Conservation (phyloP, 345 rosid genomes). For the Stellera chamaejasme region DNA sequence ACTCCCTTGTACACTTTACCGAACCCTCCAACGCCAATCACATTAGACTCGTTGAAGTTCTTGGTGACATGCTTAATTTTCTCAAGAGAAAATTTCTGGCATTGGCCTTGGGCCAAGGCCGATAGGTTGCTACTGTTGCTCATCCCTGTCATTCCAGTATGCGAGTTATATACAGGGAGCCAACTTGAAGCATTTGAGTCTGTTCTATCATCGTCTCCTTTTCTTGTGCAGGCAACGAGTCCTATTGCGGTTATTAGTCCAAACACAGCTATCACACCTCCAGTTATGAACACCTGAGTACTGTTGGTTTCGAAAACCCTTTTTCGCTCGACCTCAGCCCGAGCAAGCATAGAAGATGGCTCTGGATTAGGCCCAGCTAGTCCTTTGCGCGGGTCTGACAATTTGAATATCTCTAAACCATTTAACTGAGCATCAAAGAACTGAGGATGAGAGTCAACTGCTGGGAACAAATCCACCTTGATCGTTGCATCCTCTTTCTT, state of each 20-base stretch:
- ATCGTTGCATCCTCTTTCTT: conserved; percentile 35
- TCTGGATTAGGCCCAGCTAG: conserved; percentile 67
- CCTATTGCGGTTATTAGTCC: conserved; percentile 46
- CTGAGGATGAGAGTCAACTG: conserved; percentile 28
- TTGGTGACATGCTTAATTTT: conserved; percentile 62
- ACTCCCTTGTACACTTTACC: conserved; percentile 85
- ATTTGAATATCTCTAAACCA: conserved; percentile 79
- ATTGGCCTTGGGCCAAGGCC: conserved; percentile 49
- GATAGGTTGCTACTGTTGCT: conserved; percentile 40
- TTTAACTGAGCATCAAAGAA: conserved; percentile 44
- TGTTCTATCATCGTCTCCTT: conserved; percentile 15
- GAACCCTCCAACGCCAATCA: conserved; percentile 84
- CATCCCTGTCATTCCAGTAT: conserved; percentile 31
- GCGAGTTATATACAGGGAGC: conserved; percentile 55
- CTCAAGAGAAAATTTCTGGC: conserved; percentile 49
- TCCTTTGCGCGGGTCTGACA: conserved; percentile 28
- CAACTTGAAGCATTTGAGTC: conserved; percentile 56
- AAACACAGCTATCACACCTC: conserved; percentile 46
- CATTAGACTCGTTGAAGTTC: conserved; percentile 55
- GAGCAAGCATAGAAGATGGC: conserved; percentile 42
- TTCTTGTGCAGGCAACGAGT: conserved; percentile 30
- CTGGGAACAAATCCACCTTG: conserved; percentile 45
- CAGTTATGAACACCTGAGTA: conserved; percentile 36
- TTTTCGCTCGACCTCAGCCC: conserved; percentile 14
- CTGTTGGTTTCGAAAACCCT: conserved; percentile 16